phyloP scores from a whole-genome alignment of 2,329 filamentous ascomycete species.

The Fusarium xylarioides region DNA sequence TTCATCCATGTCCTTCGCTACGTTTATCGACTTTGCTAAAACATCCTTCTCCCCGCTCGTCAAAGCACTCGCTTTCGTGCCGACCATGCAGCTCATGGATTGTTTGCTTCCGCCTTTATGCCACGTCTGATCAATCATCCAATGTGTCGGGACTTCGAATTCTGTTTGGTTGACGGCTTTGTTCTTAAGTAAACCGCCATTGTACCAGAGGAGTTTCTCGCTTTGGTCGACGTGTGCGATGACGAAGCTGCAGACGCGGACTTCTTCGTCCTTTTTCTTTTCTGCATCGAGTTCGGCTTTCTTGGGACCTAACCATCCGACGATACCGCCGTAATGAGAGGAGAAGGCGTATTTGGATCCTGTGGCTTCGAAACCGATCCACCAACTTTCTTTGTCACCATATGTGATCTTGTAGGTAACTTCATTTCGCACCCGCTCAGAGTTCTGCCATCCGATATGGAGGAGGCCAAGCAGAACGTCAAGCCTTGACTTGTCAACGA shows the following conservation, averaged over 20 bases:
- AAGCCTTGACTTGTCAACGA: constrained; percentile 52
- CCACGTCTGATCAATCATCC: constrained; percentile 54
- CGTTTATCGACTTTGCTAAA: constrained; percentile 9
- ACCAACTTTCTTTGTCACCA: constrained; percentile 58
- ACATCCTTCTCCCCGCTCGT: not conserved
- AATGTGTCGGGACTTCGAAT: constrained; percentile 49
- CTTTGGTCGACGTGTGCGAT: constrained; percentile 54
- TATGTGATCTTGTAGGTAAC: constrained; percentile 54
- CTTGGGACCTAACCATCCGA: constrained; percentile 45
- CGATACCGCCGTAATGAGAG: constrained; percentile 52
- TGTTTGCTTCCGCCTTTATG: constrained; percentile 46
- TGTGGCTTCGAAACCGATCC: constrained; percentile 55
- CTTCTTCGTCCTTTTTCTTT: constrained; percentile 8
- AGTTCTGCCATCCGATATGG: constrained; percentile 57
- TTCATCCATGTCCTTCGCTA: constrained; percentile 21
- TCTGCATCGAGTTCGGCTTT: not conserved
- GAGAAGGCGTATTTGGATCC: constrained; percentile 52
- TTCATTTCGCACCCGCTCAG: constrained; percentile 49
- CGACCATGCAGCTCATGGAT: constrained; percentile 52
- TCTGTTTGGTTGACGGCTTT: constrained; percentile 44
- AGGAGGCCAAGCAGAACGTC: constrained; percentile 51
- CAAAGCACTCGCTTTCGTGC: constrained; percentile 12
- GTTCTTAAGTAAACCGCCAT: constrained; percentile 54
- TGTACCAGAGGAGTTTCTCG: constrained; percentile 53
- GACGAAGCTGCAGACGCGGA: constrained; percentile 51